These are phyloP conservation scores for Meripilus lineatus DNA, from an alignment of 1,284 basidiomycete genomes.

Conservation along the genomic window DNA sequence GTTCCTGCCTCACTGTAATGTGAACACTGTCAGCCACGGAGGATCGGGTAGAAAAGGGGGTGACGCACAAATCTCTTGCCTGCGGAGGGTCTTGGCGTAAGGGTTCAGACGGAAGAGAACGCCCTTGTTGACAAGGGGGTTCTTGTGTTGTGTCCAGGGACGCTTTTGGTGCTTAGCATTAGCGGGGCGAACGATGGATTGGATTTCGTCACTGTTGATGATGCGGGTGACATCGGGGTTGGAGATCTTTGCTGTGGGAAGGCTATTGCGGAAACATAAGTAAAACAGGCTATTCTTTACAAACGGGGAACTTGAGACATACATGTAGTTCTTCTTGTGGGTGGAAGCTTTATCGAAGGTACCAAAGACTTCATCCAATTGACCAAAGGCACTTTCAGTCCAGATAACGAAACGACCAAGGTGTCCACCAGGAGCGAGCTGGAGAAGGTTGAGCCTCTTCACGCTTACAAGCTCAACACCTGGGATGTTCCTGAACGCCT, in stretches of 20 bases:
- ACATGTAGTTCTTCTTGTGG: conserved; percentile 94
- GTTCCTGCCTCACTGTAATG: conserved; percentile 72
- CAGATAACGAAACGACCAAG: conserved; percentile 99
- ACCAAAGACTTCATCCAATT: conserved; percentile 94
- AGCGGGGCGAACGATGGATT: conserved; percentile 90
- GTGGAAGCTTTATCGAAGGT: conserved; percentile 82
- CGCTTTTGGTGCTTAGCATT: conserved; percentile 80
- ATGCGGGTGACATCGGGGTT: conserved; percentile 97
- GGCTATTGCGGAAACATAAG: conserved; percentile 37
- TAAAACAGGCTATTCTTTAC: conserved; percentile 6
- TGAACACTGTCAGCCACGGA: conserved; percentile 5
- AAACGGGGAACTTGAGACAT: conserved; percentile 25
- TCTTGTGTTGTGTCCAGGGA: conserved; percentile 99
- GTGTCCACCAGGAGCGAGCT: conserved; percentile 99
- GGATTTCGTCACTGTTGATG: conserved; percentile 98
- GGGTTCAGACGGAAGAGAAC: conserved; percentile 99
- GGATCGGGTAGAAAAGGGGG: neutral
- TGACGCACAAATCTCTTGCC: conserved; percentile 79
- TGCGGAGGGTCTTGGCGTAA: conserved; percentile 92
- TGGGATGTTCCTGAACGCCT: conserved; percentile 98
- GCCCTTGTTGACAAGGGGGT: conserved; percentile 94
- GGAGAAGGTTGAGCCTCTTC: conserved; percentile 92
- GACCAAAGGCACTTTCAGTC: conserved; percentile 93
- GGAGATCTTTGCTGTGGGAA: conserved; percentile 93
- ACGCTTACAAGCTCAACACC: conserved; percentile 98